Conservation (phyloP, 768 basidiomycete species). For the Amanita molliuscula region DNA sequence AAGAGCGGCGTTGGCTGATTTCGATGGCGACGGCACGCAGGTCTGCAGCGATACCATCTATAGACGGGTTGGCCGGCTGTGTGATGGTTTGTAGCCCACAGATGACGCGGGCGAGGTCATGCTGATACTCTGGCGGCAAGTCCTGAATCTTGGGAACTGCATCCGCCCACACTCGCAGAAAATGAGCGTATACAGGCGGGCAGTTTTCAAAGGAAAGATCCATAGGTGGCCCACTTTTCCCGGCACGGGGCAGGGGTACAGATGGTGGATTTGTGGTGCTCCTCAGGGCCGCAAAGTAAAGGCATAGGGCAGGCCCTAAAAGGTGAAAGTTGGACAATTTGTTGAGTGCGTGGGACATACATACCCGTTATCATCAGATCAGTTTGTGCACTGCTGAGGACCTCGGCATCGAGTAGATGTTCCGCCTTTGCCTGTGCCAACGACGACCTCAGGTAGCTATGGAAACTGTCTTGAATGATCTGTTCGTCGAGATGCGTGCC, state of each 20-base stretch:
- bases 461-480: conserved; percentile 69
- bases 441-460: conserved; percentile 72
- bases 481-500: conserved; percentile 41
- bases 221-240: conserved; percentile 36
- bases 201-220: conserved; percentile 62
- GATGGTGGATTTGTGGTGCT: conserved; percentile 70
- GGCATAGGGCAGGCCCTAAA: conserved; percentile 66
- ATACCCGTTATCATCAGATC: conserved; percentile 82
- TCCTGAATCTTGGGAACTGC: conserved; percentile 55
- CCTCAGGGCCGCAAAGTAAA: conserved; percentile 78
- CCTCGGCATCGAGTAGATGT: conserved; percentile 56
- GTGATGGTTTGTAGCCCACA: conserved; percentile 49
- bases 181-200: conserved; percentile 54
- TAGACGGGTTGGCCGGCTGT: conserved; percentile 25
- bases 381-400: conserved; percentile 67
- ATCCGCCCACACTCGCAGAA: conserved; percentile 65
- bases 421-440: conserved; percentile 73
- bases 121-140: conserved; percentile 54
- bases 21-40: conserved; percentile 81
- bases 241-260: conserved; percentile 60
- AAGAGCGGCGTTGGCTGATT: conserved; percentile 74
- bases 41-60: conserved; percentile 66
- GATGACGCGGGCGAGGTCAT: conserved; percentile 76
- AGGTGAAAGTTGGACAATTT: neutral
- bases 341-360: neutral